Conservation (phyloP, 129 eudicot genomes). For the Pittosporum tobira region DNA sequence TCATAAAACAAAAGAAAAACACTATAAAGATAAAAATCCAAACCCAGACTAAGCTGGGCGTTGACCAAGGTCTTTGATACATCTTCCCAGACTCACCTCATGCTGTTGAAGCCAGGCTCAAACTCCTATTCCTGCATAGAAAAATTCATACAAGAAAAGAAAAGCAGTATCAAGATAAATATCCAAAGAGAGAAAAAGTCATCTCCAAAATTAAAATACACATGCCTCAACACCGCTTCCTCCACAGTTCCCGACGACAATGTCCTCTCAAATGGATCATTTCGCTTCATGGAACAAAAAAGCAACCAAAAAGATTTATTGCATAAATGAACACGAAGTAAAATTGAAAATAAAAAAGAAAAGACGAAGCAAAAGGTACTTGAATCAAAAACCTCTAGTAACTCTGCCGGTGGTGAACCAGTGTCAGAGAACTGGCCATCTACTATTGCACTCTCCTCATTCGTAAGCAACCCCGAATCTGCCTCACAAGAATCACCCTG, state of each 20-base stretch:
- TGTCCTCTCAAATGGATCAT: conserved; percentile 23
- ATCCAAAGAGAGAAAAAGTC: neutral
- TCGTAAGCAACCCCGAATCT: conserved; percentile 24
- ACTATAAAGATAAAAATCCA: no score
- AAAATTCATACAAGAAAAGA: conserved; percentile 14
- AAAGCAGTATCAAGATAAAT: conserved; percentile 26
- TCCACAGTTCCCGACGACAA: conserved; percentile 34
- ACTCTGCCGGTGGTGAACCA: conserved; percentile 20
- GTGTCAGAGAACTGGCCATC: conserved; percentile 24
- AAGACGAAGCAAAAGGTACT: conserved; percentile 8
- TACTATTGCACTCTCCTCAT: conserved; percentile 20
- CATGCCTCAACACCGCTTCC: conserved; percentile 60
- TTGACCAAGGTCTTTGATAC: neutral
- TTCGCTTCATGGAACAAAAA: conserved; percentile 44
- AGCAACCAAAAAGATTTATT: conserved; percentile 4
- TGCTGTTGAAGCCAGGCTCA: conserved; percentile 52
- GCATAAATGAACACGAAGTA: neutral
- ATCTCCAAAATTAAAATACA: conserved; percentile 3
- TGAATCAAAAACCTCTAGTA: conserved; percentile 53
- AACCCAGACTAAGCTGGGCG: conserved; percentile 38
- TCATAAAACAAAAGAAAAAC: no score
- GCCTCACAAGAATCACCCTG: conserved; percentile 23
- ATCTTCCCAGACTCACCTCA: conserved; percentile 22
- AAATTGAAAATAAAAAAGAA: neutral
- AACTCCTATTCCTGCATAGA: conserved; percentile 32